These are phyloP conservation scores for Prunus mongolica DNA, from an alignment of 306 rosid genomes.

Conservation along the genomic window DNA sequence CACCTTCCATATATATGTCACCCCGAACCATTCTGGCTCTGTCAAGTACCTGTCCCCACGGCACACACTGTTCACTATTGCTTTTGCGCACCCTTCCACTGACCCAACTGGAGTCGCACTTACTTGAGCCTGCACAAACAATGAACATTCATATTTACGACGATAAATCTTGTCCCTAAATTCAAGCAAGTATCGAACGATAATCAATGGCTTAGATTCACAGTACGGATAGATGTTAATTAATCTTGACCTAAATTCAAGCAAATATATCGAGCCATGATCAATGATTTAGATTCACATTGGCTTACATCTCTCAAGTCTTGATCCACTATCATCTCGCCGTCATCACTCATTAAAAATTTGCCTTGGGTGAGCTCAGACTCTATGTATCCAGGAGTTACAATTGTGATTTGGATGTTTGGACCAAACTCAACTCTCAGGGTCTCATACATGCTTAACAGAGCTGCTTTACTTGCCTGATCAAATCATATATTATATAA, in stretches of 20 bases:
- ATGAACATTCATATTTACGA: too few relatives aligned
- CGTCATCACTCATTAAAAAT: constrained; percentile 23
- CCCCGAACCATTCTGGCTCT: constrained; percentile 39
- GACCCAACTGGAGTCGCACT: constrained; percentile 16
- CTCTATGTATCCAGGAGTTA: constrained; percentile 54
- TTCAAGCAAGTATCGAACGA: too few relatives aligned
- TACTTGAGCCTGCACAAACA: constrained; percentile 19
- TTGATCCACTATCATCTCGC: constrained; percentile 35
- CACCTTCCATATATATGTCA: constrained; percentile 26
- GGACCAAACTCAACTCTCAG: constrained; percentile 53
- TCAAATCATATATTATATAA: not conserved
- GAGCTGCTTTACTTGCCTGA: constrained; percentile 75
- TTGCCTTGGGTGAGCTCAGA: constrained; percentile 48
- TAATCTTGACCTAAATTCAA: too few relatives aligned
- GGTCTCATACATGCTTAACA: constrained; percentile 47
- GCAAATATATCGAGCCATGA: too few relatives aligned
- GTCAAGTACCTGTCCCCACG: constrained; percentile 37
- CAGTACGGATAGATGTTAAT: too few relatives aligned
- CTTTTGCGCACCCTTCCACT: constrained; percentile 21
- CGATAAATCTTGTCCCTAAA: too few relatives aligned
- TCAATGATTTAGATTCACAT: too few relatives aligned
- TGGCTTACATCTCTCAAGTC: constrained; percentile 57
- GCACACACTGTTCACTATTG: constrained; percentile 29
- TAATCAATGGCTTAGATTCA: too few relatives aligned
- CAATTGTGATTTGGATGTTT: constrained; percentile 53